Percentiles rank a stretch among this genome's conserved stretches.
These are phyloP conservation scores for Backusella parvicylindrica DNA, from an alignment of 192 early-diverging fungal species.

Conservation along the genomic window DNA sequence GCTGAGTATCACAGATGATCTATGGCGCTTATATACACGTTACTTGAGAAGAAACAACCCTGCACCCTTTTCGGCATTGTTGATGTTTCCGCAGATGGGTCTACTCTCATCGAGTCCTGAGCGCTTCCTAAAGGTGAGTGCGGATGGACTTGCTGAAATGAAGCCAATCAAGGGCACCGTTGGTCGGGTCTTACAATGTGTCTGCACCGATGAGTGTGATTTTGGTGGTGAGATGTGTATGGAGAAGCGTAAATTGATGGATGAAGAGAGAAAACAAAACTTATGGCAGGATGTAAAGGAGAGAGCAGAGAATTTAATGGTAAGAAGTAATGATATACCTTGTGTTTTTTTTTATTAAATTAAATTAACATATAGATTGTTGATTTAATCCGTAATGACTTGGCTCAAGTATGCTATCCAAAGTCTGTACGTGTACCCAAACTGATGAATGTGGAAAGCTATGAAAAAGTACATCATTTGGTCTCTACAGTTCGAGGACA, in stretches of 20 bases:
- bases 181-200: constrained; percentile 42
- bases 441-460: constrained; percentile 88
- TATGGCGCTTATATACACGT: constrained; percentile 54
- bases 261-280: constrained; percentile 35
- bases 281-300: constrained; percentile 81
- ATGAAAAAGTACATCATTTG: constrained; percentile 89
- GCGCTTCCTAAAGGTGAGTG: constrained; percentile 61
- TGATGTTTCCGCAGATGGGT: constrained; percentile 48
- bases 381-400: constrained; percentile 92
- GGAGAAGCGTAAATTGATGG: constrained; percentile 26
- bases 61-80: constrained; percentile 81
- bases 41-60: constrained; percentile 71
- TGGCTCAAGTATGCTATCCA: constrained; percentile 69
- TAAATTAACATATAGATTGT: constrained; percentile 65
- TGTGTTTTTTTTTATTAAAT: constrained; percentile 8
- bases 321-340: constrained; percentile 17
- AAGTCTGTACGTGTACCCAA: constrained; percentile 70
- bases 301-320: constrained; percentile 96
- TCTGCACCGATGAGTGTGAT: constrained; percentile 45
- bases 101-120: constrained; percentile 60
- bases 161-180: constrained; percentile 95
- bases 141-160: constrained; percentile 69
- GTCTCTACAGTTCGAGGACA: constrained; percentile 79
- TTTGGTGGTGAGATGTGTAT: constrained; percentile 27
- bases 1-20: constrained; percentile 12